Evolutionary conservation across 306 rosid species (phyloP).

Genomic region (Quercus wislizeni): DNA sequence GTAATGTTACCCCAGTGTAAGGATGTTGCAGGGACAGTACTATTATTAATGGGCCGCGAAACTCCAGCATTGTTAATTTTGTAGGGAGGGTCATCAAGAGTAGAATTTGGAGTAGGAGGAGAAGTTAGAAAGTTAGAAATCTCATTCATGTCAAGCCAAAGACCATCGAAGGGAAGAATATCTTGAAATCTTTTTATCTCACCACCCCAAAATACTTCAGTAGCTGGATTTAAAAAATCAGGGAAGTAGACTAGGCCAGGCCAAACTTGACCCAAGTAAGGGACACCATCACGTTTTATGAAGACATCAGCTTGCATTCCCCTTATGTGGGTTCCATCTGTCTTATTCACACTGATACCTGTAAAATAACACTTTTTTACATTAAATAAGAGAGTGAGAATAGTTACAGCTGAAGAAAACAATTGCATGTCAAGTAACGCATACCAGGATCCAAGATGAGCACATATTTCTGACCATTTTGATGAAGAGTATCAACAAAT

Average conservation of each 20-base stretch:
- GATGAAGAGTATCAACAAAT: conserved; percentile 59
- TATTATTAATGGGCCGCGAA: conserved; percentile 38
- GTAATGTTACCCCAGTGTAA: conserved; percentile 62
- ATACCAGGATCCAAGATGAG: conserved; percentile 82
- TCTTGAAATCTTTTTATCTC: conserved; percentile 66
- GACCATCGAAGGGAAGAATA: conserved; percentile 66
- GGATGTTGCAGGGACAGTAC: conserved; percentile 58
- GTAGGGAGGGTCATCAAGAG: conserved; percentile 79
- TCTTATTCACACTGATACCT: conserved; percentile 67
- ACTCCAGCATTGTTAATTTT: conserved; percentile 49
- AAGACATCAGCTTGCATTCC: conserved; percentile 67
- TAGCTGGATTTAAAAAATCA: conserved; percentile 66
- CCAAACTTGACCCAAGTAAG: conserved; percentile 84
- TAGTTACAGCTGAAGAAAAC: background rate
- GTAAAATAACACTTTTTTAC: background rate
- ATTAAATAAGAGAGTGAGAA: background rate
- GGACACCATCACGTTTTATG: conserved; percentile 58
- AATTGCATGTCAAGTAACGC: conserved; percentile 3
- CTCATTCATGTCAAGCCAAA: conserved; percentile 95
- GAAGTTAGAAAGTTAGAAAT: conserved; percentile 69
- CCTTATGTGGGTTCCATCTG: conserved; percentile 59
- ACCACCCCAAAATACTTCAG: conserved; percentile 50
- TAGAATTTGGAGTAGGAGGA: conserved; percentile 41
- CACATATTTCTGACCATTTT: conserved; percentile 78
- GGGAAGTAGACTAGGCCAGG: conserved; percentile 84